Conservation (phyloP, 495 filamentous ascomycete species). For the Evernia prunastri region DNA sequence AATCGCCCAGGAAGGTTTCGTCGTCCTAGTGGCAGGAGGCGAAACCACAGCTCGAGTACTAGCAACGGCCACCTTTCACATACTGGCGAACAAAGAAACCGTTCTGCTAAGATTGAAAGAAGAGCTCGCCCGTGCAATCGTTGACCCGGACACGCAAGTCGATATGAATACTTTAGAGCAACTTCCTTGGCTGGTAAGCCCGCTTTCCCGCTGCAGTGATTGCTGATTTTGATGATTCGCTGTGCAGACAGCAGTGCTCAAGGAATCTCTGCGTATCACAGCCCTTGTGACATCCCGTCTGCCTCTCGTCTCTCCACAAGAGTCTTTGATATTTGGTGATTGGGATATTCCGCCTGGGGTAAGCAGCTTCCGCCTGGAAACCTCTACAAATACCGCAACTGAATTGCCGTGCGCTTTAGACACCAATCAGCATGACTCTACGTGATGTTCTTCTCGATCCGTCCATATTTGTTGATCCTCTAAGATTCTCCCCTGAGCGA, state of each 20-base stretch:
- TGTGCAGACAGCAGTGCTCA: conserved; percentile 18
- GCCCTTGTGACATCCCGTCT: conserved; percentile 40
- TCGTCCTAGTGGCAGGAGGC: conserved; percentile 30
- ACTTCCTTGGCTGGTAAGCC: background rate
- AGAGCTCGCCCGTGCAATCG: conserved; percentile 21
- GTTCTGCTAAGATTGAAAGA: conserved; percentile 21
- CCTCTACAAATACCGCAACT: background rate
- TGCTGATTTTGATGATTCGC: background rate
- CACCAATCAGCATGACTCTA: conserved; percentile 40
- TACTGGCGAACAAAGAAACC: conserved; percentile 25
- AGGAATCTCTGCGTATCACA: conserved; percentile 27
- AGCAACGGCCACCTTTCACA: conserved; percentile 28
- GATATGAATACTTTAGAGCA: conserved; percentile 29
- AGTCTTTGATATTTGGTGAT: conserved; percentile 37
- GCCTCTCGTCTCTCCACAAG: conserved; percentile 36
- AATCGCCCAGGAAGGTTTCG: conserved; percentile 30
- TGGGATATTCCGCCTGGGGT: conserved; percentile 33
- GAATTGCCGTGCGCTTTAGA: conserved; percentile 18
- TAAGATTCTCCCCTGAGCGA: conserved; percentile 44
- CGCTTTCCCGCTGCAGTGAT: conserved; percentile 30
- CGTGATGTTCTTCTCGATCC: conserved; percentile 43
- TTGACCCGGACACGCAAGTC: conserved; percentile 9
- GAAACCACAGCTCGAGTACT: conserved; percentile 32
- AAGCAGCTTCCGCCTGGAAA: conserved; percentile 12
- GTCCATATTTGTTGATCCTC: conserved; percentile 42